A percentile compares a stretch with the other conserved stretches of the same genome.
Evolutionary conservation across 257 asterid species (phyloP).

Genomic region (Nicotiana noctiflora): DNA sequence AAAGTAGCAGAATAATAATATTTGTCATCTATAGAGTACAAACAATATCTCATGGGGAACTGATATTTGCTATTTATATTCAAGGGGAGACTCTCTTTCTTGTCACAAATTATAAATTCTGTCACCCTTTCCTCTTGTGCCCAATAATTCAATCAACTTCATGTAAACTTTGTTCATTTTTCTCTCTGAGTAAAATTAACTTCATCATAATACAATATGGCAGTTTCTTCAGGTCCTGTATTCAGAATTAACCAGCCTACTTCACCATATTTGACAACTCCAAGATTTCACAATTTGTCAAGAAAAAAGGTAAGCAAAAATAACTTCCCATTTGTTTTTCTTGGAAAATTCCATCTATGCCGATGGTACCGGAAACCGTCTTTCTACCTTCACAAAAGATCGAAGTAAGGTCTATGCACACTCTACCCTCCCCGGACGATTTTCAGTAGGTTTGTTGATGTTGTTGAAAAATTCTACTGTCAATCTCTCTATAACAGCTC

Average conservation of each 20-base stretch:
- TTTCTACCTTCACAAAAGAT: too few species aligned
- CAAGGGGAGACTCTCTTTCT: background rate
- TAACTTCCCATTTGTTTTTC: background rate
- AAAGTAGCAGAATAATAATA: background rate
- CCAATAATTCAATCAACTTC: background rate
- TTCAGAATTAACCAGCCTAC: slow-evolving; percentile 28
- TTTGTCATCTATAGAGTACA: slow-evolving; percentile 9
- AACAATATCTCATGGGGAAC: slow-evolving; percentile 17
- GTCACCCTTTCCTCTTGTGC: slow-evolving; percentile 5
- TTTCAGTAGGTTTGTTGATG: too few species aligned
- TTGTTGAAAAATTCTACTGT: too few species aligned
- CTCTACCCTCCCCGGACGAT: too few species aligned
- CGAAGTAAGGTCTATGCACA: too few species aligned
- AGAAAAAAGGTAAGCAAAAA: slow-evolving; percentile 34
- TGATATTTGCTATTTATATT: slow-evolving; percentile 7
- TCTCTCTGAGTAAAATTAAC: background rate
- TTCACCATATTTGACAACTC: slow-evolving; percentile 15
- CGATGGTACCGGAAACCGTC: fast-evolving
- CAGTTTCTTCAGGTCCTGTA: slow-evolving; percentile 35
- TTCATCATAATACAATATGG: slow-evolving; percentile 25
- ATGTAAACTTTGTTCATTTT: background rate
- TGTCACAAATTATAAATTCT: slow-evolving; percentile 26
- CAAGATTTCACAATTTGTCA: slow-evolving; percentile 18
- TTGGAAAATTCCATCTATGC: too few species aligned
- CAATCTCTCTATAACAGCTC: too few species aligned